These are phyloP conservation scores for Citrus reticulata DNA, from an alignment of 345 rosid genomes.

Conservation along the genomic window DNA sequence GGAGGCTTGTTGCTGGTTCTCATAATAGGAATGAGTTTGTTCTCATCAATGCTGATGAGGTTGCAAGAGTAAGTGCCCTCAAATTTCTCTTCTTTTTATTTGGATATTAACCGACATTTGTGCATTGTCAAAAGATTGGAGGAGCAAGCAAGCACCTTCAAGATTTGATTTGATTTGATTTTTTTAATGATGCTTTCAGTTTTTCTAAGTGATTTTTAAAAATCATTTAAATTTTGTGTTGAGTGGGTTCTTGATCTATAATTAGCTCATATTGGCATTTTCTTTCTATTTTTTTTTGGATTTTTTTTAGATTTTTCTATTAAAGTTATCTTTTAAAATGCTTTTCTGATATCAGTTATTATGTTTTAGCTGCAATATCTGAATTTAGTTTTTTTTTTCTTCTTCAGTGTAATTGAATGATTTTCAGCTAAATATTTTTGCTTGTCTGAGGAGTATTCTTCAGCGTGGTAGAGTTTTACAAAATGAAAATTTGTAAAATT, in stretches of 20 bases:
- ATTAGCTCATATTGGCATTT: background rate
- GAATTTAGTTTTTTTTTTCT: background rate
- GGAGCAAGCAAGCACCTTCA: background rate
- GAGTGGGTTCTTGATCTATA: background rate
- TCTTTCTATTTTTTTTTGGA: background rate
- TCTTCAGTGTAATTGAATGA: background rate
- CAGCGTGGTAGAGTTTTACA: background rate
- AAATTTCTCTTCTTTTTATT: background rate
- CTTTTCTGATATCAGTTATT: background rate
- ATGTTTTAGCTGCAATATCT: background rate
- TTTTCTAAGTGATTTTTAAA: background rate
- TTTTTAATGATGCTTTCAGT: background rate
- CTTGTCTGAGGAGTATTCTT: slow-evolving; percentile 8
- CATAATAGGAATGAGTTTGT: slow-evolving; percentile 88
- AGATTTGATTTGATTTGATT: background rate
- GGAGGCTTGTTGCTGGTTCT: slow-evolving; percentile 88
- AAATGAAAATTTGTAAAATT: background rate
- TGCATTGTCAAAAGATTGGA: background rate
- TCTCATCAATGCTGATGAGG: slow-evolving; percentile 77
- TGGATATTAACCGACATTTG: background rate
- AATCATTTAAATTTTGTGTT: background rate
- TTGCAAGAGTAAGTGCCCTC: slow-evolving; percentile 51
- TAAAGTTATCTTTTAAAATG: background rate
- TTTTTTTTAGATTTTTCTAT: too few relatives aligned
- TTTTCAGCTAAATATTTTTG: background rate